Conservation (phyloP, 495 filamentous ascomycete genomes). For the Podospora australis region DNA sequence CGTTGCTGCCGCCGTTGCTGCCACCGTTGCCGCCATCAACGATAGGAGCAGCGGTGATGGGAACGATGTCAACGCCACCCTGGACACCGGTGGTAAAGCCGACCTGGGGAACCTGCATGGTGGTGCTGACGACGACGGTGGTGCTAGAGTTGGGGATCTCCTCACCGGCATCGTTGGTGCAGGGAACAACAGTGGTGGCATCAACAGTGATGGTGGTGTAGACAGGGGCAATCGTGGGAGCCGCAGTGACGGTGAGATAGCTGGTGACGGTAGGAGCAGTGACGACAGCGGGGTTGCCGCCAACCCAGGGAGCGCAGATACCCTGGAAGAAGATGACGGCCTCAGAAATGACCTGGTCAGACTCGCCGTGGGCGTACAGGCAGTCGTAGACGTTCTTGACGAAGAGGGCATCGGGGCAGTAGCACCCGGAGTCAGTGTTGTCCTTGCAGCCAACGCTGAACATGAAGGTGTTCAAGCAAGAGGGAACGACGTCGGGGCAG, state of each 20-base stretch:
- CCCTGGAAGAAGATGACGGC: conserved; percentile 84
- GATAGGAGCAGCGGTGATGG: conserved; percentile 17
- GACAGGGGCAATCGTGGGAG: conserved; percentile 38
- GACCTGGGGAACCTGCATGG: conserved; percentile 67
- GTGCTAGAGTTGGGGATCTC: conserved; percentile 48
- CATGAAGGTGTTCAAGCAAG: conserved; percentile 92
- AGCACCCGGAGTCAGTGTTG: conserved; percentile 80
- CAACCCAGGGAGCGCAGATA: conserved; percentile 73
- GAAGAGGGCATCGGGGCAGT: conserved; percentile 73
- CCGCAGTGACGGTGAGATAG: conserved; percentile 48
- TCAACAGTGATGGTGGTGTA: conserved; percentile 57
- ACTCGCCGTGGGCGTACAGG: conserved; percentile 66
- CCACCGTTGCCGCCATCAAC: conserved; percentile 39
- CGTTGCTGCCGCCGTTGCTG: conserved; percentile 38
- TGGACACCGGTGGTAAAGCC: conserved; percentile 54
- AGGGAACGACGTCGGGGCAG: conserved; percentile 72
- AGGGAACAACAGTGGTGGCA: conserved; percentile 46
- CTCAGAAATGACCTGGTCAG: conserved; percentile 56
- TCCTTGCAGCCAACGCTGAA: conserved; percentile 66
- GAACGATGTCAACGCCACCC: conserved; percentile 42
- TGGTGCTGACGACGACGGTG: conserved; percentile 50
- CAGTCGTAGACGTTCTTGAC: conserved; percentile 77
- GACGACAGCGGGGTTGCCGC: conserved; percentile 76
- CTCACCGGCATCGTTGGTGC: conserved; percentile 42
- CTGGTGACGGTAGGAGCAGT: conserved; percentile 56